Evolutionary conservation across 352 stramenopile species (phyloP).

Genomic region (Pythium phragmitis): DNA sequence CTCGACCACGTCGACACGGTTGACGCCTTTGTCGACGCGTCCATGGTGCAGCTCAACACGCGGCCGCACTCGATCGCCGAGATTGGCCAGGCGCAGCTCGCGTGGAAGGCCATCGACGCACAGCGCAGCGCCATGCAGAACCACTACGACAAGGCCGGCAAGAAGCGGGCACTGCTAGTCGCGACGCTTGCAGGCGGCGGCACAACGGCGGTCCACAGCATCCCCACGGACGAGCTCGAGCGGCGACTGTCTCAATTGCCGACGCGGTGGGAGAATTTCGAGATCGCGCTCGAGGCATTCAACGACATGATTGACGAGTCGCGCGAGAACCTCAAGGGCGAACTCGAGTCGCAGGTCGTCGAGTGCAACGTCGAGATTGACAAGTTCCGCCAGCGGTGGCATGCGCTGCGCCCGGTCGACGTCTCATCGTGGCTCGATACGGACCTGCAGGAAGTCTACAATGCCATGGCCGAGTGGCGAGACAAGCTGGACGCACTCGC

Average conservation of each 20-base stretch:
- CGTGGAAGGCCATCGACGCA: conserved; percentile 90
- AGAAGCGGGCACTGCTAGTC: conserved; percentile 86
- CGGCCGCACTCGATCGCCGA: conserved; percentile 92
- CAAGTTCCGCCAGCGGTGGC: conserved; percentile 91
- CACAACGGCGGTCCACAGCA: conserved; percentile 23
- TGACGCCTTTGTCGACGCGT: conserved; percentile 86
- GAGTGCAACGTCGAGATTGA: conserved; percentile 89
- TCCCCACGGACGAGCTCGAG: conserved; percentile 59
- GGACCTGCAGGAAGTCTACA: conserved; percentile 77
- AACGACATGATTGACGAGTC: conserved; percentile 96
- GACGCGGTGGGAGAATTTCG: conserved; percentile 92
- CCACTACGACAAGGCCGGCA: conserved; percentile 73
- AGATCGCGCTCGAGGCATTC: conserved; percentile 93
- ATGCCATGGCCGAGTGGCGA: conserved; percentile 81
- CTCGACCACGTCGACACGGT: conserved; percentile 78
- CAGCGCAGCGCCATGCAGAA: conserved; percentile 51
- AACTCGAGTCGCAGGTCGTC: conserved; percentile 87
- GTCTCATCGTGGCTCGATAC: conserved; percentile 75
- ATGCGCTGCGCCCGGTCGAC: conserved; percentile 81
- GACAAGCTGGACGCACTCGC: conserved; percentile 80
- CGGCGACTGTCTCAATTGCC: conserved; percentile 71
- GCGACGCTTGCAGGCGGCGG: conserved; percentile 15
- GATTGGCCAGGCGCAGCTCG: conserved; percentile 85
- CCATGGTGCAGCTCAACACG: conserved; percentile 88
- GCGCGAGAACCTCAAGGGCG: conserved; percentile 87